A percentile compares a stretch with the other conserved stretches of the same genome.
phyloP scores from a whole-genome alignment of 108 stramenopile species.

The Pseudonitzschia delicatissima region DNA sequence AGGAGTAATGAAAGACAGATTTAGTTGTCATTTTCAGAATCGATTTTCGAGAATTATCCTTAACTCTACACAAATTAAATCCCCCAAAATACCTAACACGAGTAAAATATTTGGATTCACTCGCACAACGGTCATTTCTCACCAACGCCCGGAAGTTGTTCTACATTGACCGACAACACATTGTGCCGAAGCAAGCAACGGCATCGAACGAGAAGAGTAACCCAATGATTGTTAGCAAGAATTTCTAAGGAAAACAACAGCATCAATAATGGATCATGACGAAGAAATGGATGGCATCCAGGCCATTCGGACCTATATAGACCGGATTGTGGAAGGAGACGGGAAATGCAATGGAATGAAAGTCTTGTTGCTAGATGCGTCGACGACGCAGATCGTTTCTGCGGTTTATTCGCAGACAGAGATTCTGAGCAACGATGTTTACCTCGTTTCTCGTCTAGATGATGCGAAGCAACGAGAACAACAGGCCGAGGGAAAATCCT shows the following conservation, averaged over 20 bases:
- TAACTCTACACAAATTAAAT: no score
- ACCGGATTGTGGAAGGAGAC: slow-evolving; percentile 84
- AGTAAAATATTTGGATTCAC: no score
- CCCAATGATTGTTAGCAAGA: no score
- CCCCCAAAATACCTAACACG: no score
- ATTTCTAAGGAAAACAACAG: not conserved
- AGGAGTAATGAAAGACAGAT: not conserved
- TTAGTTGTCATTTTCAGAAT: not conserved
- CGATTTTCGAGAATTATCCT: no score
- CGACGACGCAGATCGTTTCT: slow-evolving; percentile 87
- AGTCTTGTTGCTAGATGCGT: slow-evolving; percentile 87
- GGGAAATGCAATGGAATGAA: slow-evolving; percentile 88
- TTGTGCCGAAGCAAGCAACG: not conserved
- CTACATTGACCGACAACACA: no score
- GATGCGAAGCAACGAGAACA: slow-evolving; percentile 27
- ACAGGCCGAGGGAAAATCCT: slow-evolving; percentile 36
- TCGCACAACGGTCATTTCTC: no score
- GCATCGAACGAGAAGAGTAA: not conserved
- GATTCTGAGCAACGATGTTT: slow-evolving; percentile 82
- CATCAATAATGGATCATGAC: slow-evolving; percentile 16
- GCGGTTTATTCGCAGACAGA: slow-evolving; percentile 90
- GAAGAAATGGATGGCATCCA: slow-evolving; percentile 73
- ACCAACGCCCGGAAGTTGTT: no score
- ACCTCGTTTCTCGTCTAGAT: slow-evolving; percentile 76
- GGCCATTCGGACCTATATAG: slow-evolving; percentile 82